Evolutionary conservation across 2,329 filamentous ascomycete genomes (phyloP), one percentile per base, ranked within the genome.

Genomic region (Ophiocordyceps robertsii): DNA sequence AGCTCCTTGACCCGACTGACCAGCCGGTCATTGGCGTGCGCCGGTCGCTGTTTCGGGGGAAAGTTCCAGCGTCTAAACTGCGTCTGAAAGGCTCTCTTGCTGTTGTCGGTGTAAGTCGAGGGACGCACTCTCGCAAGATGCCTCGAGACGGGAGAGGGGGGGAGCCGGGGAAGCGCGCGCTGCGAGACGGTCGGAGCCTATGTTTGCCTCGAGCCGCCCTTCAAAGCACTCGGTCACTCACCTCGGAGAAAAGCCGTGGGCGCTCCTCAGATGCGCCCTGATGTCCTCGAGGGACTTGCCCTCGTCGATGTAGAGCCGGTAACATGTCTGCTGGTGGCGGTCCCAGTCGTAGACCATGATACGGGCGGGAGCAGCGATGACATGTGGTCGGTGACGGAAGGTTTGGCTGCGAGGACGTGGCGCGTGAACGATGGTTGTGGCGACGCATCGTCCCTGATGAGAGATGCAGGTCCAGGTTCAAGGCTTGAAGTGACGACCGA

Each of bases 61-160:
- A 92, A 90, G 8, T 77, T 73, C 86, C 86, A 92, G 57, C 77
- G 70, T 55, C 79, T 82, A 61, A 88, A 85, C 51, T 87, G 82
- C 4, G 72, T 77, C 59, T 87, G 83, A 47, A 82, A 86, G 37
- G 81, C 80, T 46, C 84, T 79, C 66, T 85, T 86, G 59, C 84
- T 84, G 60, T 17, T 43, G 24, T 27, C 19, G 12, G 42, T 44
- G 46, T 55, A 46, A 52, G 48, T 49, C 16, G 24, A 27, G 2
- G 24, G 24, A 27, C n/a, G 31, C 6, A 3, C 12, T 13, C 31
- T n/a, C 11, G 31, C 11, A 6, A 11, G 31, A 32, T 6, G 12
- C 5, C 31, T 32, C 12, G 12, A 32, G 40, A 32, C 13, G 33
- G 9, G 16, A 36, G 31, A 17, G 16, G 3, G n/a, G 16, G 24